These are phyloP conservation scores for Agrostemma githago DNA, from an alignment of 148 eudicot species.

Conservation along the genomic window DNA sequence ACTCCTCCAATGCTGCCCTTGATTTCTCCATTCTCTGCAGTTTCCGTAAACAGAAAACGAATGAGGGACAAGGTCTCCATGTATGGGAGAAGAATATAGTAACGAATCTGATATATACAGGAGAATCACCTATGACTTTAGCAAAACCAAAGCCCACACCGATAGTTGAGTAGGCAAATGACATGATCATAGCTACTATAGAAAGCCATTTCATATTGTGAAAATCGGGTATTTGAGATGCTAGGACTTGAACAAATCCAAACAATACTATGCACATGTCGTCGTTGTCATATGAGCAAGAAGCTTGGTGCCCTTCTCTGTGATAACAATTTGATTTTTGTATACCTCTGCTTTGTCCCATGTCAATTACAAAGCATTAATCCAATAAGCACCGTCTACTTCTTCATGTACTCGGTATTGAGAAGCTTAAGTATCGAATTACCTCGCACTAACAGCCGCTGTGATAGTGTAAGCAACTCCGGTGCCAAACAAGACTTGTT, in stretches of 20 bases:
- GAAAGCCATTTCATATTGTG: slow-evolving; percentile 78
- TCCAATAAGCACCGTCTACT: background rate
- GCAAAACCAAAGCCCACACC: slow-evolving; percentile 55
- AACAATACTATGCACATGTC: slow-evolving; percentile 44
- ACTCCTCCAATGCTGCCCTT: slow-evolving; percentile 54
- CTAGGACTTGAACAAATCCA: slow-evolving; percentile 44
- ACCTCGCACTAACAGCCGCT: slow-evolving; percentile 9
- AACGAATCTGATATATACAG: background rate
- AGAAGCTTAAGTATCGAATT: background rate
- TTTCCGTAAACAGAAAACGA: background rate
- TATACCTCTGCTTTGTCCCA: slow-evolving; percentile 39
- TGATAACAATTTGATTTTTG: slow-evolving; percentile 64
- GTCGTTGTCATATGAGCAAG: slow-evolving; percentile 37
- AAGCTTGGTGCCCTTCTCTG: slow-evolving; percentile 46
- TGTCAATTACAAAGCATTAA: background rate
- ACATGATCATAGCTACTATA: slow-evolving; percentile 56
- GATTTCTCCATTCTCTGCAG: slow-evolving; percentile 41
- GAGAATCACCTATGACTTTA: slow-evolving; percentile 46
- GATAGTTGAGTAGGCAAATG: slow-evolving; percentile 51
- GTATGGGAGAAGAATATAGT: background rate
- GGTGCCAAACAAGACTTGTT: background rate
- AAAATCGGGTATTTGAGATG: slow-evolving; percentile 65
- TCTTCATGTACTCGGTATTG: background rate
- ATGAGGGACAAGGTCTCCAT: background rate
- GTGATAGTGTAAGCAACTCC: slow-evolving; percentile 9